Conservation (phyloP, 495 filamentous ascomycete genomes). For the Penicillium soppii region DNA sequence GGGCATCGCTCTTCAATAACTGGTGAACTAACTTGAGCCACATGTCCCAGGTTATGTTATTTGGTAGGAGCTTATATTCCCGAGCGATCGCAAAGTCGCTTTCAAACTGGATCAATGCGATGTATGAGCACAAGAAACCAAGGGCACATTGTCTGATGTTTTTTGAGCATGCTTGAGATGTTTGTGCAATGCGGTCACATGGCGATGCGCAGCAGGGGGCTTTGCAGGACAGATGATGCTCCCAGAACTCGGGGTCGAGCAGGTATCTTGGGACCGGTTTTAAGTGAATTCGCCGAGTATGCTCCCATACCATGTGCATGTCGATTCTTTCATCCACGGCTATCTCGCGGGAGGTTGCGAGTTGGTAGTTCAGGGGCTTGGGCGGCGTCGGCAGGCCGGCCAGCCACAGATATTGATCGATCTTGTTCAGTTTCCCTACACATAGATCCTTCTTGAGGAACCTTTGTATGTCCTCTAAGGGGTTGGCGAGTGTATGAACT, state of each 20-base stretch:
- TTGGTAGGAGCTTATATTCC: constrained; percentile 34
- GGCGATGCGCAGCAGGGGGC: not conserved
- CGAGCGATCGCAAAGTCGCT: constrained; percentile 43
- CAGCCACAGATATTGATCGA: constrained; percentile 46
- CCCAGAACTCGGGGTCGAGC: constrained; percentile 42
- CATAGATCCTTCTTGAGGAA: not conserved
- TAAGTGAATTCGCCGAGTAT: constrained; percentile 33
- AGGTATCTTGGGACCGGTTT: constrained; percentile 48
- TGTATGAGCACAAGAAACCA: constrained; percentile 46
- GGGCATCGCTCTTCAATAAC: constrained; percentile 1
- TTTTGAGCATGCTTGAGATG: not conserved
- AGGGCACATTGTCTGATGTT: constrained; percentile 23
- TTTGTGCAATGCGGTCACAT: not conserved
- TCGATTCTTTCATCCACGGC: constrained; percentile 40
- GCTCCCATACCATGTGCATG: constrained; percentile 42
- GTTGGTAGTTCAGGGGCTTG: constrained; percentile 47
- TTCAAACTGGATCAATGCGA: constrained; percentile 40
- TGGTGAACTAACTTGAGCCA: constrained; percentile 19
- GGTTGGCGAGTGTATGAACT: not conserved
- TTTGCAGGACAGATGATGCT: constrained; percentile 8
- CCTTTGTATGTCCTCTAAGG: not conserved
- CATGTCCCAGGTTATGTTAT: constrained; percentile 21
- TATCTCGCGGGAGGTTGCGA: constrained; percentile 41
- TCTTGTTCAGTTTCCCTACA: constrained; percentile 24
- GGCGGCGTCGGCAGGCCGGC: constrained; percentile 47